Base-by-base conservation (phyloP, 2,329 filamentous ascomycete species). In the Trichophaea hybrida region DNA sequence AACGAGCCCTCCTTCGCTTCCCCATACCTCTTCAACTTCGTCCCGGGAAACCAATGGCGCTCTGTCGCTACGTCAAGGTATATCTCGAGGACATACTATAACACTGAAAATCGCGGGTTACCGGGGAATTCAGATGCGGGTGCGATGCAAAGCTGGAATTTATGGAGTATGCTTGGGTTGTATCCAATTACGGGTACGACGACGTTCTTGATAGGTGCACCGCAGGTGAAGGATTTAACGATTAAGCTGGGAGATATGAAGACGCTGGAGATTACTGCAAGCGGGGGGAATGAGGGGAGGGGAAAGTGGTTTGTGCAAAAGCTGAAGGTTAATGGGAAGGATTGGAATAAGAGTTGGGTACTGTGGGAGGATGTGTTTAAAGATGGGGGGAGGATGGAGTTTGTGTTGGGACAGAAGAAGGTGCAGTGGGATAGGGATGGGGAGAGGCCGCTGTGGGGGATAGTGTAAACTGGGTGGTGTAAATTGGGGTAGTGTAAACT, bases 101-200 rank as follows among this genome's bases (percentile, higher is more conserved):
- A 73, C 53, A 74, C 77, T 1, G 77, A 77, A 0, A 73, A 74
- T 0, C 68, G 67, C 6, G 84, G 84, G 0, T 73, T 87, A 0
- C 84, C 84, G 0, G 84, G 84, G 0, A 86, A 87, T 70, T 81
- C 78, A 49, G 84, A 87, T 69, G 82, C 82, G 1, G 84, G 84
- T 5, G 81, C 84, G 12, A 86, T 87, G 83, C 82, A 87, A 69
- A 81, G 78, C 6, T 85, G 82, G 79, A 70, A 84, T 2, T 71
- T 85, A 6, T 86, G 83, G 80, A 80, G 79, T 63, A 84, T 84
- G 77, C 76, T 85, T 40, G 83, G 83, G 1, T 71, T 86, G 33
- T 85, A 84, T 65, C 83, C 83, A 1, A 73, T 86, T 63, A 84
- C 82, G 0, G 82, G 81, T 0, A 83, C 86, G 73, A 81, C 81